phyloP scores from a whole-genome alignment of 176 grass and related monocot genomes.

The Aegilops tauschii region DNA sequence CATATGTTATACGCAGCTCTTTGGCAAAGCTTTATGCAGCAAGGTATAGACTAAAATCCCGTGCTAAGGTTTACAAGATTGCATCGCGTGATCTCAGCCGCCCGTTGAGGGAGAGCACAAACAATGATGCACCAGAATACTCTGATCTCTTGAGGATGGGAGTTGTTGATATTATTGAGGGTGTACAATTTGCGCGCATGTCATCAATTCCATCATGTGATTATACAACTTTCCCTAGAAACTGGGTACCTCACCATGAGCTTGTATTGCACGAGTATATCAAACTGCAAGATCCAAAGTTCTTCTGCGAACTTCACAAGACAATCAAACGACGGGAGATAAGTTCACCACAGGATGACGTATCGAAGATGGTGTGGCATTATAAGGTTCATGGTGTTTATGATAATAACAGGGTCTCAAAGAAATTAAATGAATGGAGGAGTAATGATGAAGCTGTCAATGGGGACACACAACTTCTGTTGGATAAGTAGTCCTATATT shows the following conservation, averaged over 20 bases:
- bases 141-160: slow-evolving; percentile 98
- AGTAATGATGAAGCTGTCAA: slow-evolving; percentile 13
- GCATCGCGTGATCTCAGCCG: slow-evolving; percentile 88
- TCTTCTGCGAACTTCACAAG: slow-evolving; percentile 79
- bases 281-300: slow-evolving; percentile 90
- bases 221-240: slow-evolving; percentile 85
- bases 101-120: slow-evolving; percentile 74
- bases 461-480: slow-evolving; percentile 30
- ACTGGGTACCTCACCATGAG: slow-evolving; percentile 83
- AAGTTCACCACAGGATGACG: slow-evolving; percentile 70
- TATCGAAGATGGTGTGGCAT: slow-evolving; percentile 78
- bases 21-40: slow-evolving; percentile 89
- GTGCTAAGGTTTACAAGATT: slow-evolving; percentile 94
- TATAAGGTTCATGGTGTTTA: slow-evolving; percentile 85
- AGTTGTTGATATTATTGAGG: slow-evolving; percentile 87
- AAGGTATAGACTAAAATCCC: slow-evolving; percentile 92
- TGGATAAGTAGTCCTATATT: slow-evolving; percentile 46
- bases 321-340: slow-evolving; percentile 65
- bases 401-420: slow-evolving; percentile 43
- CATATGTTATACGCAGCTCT: slow-evolving; percentile 83
- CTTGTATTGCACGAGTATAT: slow-evolving; percentile 78
- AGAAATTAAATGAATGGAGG: slow-evolving; percentile 23
- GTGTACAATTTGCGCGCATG: slow-evolving; percentile 89
- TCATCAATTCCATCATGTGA: slow-evolving; percentile 85
- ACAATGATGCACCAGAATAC: slow-evolving; percentile 85